These are phyloP conservation scores for Acorus calamus DNA, from an alignment of 106 monocot species.

Conservation along the genomic window DNA sequence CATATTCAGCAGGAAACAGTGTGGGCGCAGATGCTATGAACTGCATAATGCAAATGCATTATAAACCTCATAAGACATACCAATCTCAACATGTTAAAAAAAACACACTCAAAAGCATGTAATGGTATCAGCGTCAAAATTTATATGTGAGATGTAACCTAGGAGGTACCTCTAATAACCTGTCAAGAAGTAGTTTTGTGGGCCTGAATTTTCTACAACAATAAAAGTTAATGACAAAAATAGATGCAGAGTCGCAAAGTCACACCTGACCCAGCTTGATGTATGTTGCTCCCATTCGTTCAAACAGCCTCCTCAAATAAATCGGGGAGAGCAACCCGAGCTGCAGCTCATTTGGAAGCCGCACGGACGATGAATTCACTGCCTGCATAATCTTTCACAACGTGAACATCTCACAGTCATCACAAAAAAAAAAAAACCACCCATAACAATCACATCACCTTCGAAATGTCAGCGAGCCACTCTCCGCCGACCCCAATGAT, in stretches of 20 bases:
- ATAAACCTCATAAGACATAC: constrained; percentile 10
- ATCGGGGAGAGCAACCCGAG: constrained; percentile 79
- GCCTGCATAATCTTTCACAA: constrained; percentile 29
- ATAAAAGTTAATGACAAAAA: neutral
- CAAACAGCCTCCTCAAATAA: constrained; percentile 80
- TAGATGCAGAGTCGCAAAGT: constrained; percentile 3
- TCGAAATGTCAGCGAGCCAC: constrained; percentile 85
- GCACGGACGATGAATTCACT: constrained; percentile 29
- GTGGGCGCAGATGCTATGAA: constrained; percentile 97
- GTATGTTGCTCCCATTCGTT: constrained; percentile 96
- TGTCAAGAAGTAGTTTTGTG: too few relatives aligned
- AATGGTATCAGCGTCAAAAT: too few relatives aligned
- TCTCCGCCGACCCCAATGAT: constrained; percentile 82
- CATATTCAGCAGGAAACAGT: constrained; percentile 90
- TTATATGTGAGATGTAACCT: too few relatives aligned
- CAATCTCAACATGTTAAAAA: neutral
- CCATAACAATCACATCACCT: constrained; percentile 17
- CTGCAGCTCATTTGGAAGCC: constrained; percentile 38
- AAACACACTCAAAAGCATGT: neutral
- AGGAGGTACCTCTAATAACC: too few relatives aligned
- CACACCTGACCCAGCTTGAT: constrained; percentile 94
- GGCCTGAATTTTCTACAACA: too few relatives aligned
- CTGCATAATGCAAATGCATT: constrained; percentile 34
- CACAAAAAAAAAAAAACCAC: neutral
- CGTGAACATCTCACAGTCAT: neutral